Evolutionary conservation across 1,139 yeast genomes (phyloP), one percentile per base, ranked within the genome.

Genomic region (Blastobotrys buckinghamii): DNA sequence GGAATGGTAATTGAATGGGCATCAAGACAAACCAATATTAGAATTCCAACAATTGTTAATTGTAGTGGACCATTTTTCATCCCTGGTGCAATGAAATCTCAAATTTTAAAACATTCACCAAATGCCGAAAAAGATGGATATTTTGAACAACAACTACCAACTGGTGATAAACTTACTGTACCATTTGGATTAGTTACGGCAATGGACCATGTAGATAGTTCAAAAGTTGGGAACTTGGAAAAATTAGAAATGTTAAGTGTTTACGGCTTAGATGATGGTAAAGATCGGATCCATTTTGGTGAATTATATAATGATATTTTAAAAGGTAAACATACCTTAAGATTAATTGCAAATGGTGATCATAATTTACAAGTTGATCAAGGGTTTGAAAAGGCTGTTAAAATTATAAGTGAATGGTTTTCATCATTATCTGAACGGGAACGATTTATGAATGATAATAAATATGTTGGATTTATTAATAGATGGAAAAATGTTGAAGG

Each of bases 1-100:
- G 76, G 84, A 20, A 82, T 90, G 13, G 78, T 81, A 80, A 80
- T 86, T 58, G 69, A 77, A 49, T 89, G 94, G 87, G 82, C 83
- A 1, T 56, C 65, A 42, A 78, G 76, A 52, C 74, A 72, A 49
- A 52, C 59, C 10, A 55, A 64, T 17, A 51, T 61, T 55, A 38
- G 71, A 19, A 79, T 85, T 1, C 92, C 92, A 1, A 74, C 76
- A 50, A 64, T 85, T 53, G 72, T 88, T 58, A 86, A 85, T 55
- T 81, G 89, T 63, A 77, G 88, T 0, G 81, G 89, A 1, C 73
- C 96, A 55, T 85, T 65, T 61, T 52, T 55, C 15, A 55, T 59
- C 6, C 50, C 50, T 2, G 57, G 56, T 47, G 46, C 56, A 57
- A 55, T 61, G 42, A 74, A 71, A 35, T 7, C 17, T 15, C n/a